phyloP scores from a whole-genome alignment of 1,284 basidiomycete species.

The Cystobasidium pallidum region DNA sequence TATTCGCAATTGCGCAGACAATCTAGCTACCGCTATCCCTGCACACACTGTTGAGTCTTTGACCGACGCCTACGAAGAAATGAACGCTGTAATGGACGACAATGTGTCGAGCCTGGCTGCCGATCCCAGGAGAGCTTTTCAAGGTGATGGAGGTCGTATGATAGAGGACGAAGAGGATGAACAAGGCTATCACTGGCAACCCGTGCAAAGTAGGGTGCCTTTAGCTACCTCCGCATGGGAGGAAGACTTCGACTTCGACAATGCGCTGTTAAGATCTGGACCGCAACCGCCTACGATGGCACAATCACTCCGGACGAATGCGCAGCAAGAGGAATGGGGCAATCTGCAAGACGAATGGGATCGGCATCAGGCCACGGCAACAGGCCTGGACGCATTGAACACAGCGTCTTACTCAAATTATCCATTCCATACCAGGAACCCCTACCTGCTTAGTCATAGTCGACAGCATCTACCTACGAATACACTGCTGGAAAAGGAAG shows the following conservation, averaged over 20 bases:
- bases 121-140: slow-evolving; percentile 46
- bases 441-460: slow-evolving; percentile 36
- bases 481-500: slow-evolving; percentile 76
- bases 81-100: slow-evolving; percentile 50
- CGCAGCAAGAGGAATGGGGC: slow-evolving; percentile 64
- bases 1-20: background rate
- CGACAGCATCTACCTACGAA: slow-evolving; percentile 45
- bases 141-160: slow-evolving; percentile 51
- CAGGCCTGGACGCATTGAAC: slow-evolving; percentile 58
- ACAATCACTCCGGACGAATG: slow-evolving; percentile 46
- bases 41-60: slow-evolving; percentile 9
- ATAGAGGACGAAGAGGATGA: slow-evolving; percentile 34
- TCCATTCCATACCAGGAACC: slow-evolving; percentile 47
- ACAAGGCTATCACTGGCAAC: slow-evolving; percentile 26
- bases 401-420: slow-evolving; percentile 48
- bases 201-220: slow-evolving; percentile 52
- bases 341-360: slow-evolving; percentile 82
- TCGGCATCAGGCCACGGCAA: slow-evolving; percentile 69
- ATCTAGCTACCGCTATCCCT: background rate
- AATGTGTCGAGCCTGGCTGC: slow-evolving; percentile 42
- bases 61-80: slow-evolving; percentile 44
- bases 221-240: slow-evolving; percentile 56
- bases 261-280: slow-evolving; percentile 45
- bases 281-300: slow-evolving; percentile 46
- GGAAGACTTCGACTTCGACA: slow-evolving; percentile 53